Percentiles rank a stretch among this genome's conserved stretches.
Conservation (phyloP, 2,329 filamentous ascomycete genomes). For the Trichothecium sympodiale region DNA sequence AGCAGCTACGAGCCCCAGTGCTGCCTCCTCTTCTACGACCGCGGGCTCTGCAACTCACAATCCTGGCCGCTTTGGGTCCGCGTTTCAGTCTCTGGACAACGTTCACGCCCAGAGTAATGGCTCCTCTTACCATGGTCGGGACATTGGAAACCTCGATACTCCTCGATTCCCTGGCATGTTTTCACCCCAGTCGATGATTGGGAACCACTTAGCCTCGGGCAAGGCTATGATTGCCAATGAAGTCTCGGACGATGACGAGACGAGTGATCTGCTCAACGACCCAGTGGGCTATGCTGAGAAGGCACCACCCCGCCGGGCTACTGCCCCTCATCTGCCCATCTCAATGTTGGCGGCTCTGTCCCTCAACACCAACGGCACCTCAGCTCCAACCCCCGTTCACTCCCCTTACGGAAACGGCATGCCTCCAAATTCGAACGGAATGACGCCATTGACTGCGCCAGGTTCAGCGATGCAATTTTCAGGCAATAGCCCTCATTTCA, state of each 20-base stretch:
- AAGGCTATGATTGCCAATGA: slow-evolving; percentile 66
- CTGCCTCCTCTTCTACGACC: slow-evolving; percentile 12
- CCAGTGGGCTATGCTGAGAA: slow-evolving; percentile 60
- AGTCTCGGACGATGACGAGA: slow-evolving; percentile 54
- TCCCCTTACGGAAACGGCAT: slow-evolving; percentile 26
- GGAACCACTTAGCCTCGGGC: slow-evolving; percentile 56
- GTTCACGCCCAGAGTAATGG: slow-evolving; percentile 40
- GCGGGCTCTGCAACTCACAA: slow-evolving; percentile 28
- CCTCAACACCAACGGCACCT: slow-evolving; percentile 51
- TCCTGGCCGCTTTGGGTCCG: slow-evolving; percentile 47
- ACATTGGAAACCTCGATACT: slow-evolving; percentile 2
- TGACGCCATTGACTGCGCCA: slow-evolving; percentile 14
- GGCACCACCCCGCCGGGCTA: slow-evolving; percentile 44
- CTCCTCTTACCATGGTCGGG: neutral
- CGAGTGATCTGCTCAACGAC: slow-evolving; percentile 59
- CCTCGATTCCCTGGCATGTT: slow-evolving; percentile 46
- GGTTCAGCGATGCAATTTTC: slow-evolving; percentile 13
- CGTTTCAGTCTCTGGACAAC: slow-evolving; percentile 51
- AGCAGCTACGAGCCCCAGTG: slow-evolving; percentile 2
- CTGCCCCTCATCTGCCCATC: slow-evolving; percentile 59
- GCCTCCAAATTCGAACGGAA: slow-evolving; percentile 29
- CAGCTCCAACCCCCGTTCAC: slow-evolving; percentile 43
- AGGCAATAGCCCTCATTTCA: slow-evolving; percentile 5
- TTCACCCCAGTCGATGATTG: slow-evolving; percentile 63
- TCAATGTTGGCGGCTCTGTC: slow-evolving; percentile 56